Evolutionary conservation across 192 early-diverging fungal species (phyloP).

Genomic region (Dissophora globulifera): DNA sequence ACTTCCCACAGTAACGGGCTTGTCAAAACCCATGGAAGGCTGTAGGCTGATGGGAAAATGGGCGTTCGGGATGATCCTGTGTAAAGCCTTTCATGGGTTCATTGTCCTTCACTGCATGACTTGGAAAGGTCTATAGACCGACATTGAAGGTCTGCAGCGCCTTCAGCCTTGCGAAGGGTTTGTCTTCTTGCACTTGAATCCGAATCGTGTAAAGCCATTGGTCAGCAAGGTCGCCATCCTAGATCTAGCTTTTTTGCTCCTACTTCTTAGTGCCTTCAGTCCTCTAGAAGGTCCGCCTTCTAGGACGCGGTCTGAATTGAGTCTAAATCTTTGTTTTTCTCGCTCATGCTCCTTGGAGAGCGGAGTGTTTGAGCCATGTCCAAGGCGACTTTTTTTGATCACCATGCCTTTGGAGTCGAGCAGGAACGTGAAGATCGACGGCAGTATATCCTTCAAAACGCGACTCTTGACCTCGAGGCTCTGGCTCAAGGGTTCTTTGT

Average conservation of each 20-base stretch:
- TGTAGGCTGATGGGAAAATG: conserved; percentile 26
- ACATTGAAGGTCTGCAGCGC: conserved; percentile 38
- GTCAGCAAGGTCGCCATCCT: conserved; percentile 38
- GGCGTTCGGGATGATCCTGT: conserved; percentile 36
- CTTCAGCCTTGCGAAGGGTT: conserved; percentile 18
- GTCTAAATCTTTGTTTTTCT: conserved; percentile 8
- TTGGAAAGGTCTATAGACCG: conserved; percentile 18
- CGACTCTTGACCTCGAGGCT: conserved; percentile 6
- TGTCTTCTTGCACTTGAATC: conserved; percentile 29
- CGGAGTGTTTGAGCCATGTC: conserved; percentile 10
- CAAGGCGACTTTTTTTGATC: conserved; percentile 10
- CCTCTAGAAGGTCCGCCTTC: conserved; percentile 5
- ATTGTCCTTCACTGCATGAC: conserved; percentile 24
- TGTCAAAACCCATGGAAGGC: conserved; percentile 4
- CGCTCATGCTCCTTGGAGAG: neutral
- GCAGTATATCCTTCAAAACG: conserved; percentile 3
- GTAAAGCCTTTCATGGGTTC: conserved; percentile 26
- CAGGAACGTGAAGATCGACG: conserved; percentile 11
- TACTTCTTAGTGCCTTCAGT: conserved; percentile 7
- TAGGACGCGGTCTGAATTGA: neutral
- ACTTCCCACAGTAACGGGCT: no score
- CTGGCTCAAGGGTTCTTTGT: conserved; percentile 8
- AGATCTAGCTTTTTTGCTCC: conserved; percentile 2
- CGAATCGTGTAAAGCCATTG: conserved; percentile 32
- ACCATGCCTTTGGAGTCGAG: neutral